These are phyloP conservation scores for Adansonia rubrostipa DNA, from an alignment of 441 rosid species.

Conservation along the genomic window DNA sequence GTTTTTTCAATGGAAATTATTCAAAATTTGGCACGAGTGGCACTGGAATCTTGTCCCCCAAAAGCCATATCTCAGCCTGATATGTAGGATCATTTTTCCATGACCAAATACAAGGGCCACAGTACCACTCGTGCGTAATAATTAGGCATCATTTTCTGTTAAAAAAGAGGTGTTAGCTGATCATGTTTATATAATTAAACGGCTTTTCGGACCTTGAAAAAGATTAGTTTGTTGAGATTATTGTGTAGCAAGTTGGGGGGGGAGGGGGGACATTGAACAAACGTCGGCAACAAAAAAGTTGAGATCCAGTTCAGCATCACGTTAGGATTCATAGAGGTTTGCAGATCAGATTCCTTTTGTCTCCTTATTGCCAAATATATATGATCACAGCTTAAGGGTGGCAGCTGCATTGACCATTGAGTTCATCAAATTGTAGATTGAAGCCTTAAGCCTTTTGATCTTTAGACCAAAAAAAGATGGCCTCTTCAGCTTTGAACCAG, in stretches of 20 bases:
- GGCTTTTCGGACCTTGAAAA: not conserved
- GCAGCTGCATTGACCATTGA: not conserved
- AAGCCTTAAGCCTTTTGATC: not conserved
- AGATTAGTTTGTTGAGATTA: not conserved
- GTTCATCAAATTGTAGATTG: not conserved
- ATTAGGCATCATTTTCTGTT: not conserved
- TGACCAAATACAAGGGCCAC: not conserved
- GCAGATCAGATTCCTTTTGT: constrained; percentile 31
- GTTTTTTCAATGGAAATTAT: not conserved
- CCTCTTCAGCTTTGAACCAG: constrained; percentile 17
- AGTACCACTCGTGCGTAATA: constrained; percentile 25
- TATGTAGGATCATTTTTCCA: not conserved
- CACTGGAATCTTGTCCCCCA: not conserved
- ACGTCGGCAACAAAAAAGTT: not conserved
- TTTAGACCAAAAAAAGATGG: constrained; percentile 25
- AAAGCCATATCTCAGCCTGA: constrained; percentile 9
- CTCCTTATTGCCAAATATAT: constrained; percentile 11
- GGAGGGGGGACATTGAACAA: constrained; percentile 17
- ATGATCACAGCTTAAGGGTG: not conserved
- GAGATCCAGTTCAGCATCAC: constrained; percentile 21
- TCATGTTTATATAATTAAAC: not conserved
- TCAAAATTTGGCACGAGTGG: constrained; percentile 15
- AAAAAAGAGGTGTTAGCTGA: not conserved
- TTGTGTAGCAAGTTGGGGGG: not conserved
- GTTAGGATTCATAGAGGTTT: constrained; percentile 3